A percentile compares a stretch with the other conserved stretches of the same genome.
Evolutionary conservation across 768 basidiomycete species (phyloP).

Genomic region (Suillus plorans): DNA sequence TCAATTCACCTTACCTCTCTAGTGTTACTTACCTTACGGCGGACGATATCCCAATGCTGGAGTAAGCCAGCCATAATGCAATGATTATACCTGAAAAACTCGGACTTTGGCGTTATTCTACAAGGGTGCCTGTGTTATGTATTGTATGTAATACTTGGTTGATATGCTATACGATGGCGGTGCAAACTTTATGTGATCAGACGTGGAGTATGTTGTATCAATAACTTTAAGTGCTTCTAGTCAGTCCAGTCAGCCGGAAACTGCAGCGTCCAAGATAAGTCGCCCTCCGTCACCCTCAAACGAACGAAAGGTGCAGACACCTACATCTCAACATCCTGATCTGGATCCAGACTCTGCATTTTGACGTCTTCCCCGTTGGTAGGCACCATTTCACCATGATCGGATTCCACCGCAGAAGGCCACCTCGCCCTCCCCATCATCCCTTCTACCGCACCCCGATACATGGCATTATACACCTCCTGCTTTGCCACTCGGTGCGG

Average conservation of each 20-base stretch:
- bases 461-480: constrained; percentile 39
- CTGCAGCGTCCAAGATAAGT: background rate
- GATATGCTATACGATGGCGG: background rate
- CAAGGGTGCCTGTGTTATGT: background rate
- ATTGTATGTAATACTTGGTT: background rate
- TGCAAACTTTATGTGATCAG: background rate
- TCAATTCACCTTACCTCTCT: too few species aligned
- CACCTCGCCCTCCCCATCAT: background rate
- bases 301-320: background rate
- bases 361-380: background rate
- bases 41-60: too few species aligned
- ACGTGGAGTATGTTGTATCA: background rate
- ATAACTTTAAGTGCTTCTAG: constrained; percentile 1
- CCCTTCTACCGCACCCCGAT: constrained; percentile 25
- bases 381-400: background rate
- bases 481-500: constrained; percentile 47
- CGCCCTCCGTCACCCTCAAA: background rate
- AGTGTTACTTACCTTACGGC: too few species aligned
- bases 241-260: background rate
- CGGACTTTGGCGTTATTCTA: background rate
- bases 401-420: background rate
- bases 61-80: background rate
- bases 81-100: background rate
- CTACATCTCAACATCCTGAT: background rate
- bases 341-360: background rate